Conservation (phyloP, 371 early-diverging fungal species). For the Mucor saturninus region DNA sequence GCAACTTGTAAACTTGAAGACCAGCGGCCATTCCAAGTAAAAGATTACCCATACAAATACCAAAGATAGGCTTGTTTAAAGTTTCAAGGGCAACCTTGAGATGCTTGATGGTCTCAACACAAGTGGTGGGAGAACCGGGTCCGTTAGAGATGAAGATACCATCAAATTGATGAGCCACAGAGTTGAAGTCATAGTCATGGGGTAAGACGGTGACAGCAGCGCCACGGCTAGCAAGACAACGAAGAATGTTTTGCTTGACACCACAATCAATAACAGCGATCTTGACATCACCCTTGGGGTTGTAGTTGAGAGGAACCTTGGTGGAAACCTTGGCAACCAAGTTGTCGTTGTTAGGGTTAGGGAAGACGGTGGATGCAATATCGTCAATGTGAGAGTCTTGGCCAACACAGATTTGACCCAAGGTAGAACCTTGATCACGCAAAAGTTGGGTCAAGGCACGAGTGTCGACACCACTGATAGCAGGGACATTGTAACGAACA, state of each 20-base stretch:
- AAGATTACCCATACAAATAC: slow-evolving; percentile 97
- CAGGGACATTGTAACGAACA: slow-evolving; percentile 86
- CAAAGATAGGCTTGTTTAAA: slow-evolving; percentile 88
- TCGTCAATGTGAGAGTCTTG: slow-evolving; percentile 48
- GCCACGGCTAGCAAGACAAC: slow-evolving; percentile 80
- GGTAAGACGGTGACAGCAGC: slow-evolving; percentile 87
- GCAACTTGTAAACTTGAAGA: slow-evolving; percentile 83
- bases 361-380: slow-evolving; percentile 46
- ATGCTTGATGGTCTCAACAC: slow-evolving; percentile 70
- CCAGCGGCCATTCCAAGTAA: slow-evolving; percentile 92
- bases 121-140: slow-evolving; percentile 85
- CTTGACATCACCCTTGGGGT: slow-evolving; percentile 74
- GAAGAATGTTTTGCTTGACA: slow-evolving; percentile 91
- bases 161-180: slow-evolving; percentile 69
- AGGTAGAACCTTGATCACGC: slow-evolving; percentile 86
- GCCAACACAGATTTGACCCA: slow-evolving; percentile 79
- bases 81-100: slow-evolving; percentile 65
- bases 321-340: slow-evolving; percentile 62
- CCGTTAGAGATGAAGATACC: slow-evolving; percentile 95
- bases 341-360: slow-evolving; percentile 78
- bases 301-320: slow-evolving; percentile 70
- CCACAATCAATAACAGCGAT: slow-evolving; percentile 90
- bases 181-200: slow-evolving; percentile 76
- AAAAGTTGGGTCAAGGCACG: slow-evolving; percentile 93
- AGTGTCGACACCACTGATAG: slow-evolving; percentile 92